Evolutionary conservation across 306 rosid species (phyloP), one percentile per base, ranked within the genome.

Genomic region (Castanea crenata): DNA sequence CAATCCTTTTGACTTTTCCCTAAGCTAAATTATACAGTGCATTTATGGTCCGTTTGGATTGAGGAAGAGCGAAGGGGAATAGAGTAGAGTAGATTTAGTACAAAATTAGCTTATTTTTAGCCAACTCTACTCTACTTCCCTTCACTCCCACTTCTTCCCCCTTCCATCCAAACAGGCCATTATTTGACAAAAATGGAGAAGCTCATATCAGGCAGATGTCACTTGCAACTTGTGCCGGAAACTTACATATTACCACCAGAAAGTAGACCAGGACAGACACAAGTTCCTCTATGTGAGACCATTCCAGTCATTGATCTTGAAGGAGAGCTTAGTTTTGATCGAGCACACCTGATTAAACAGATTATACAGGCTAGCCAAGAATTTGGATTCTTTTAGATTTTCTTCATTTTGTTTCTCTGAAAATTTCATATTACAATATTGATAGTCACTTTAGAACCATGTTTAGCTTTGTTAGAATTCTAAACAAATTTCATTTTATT

Each of bases 101-200:
- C 27, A 25, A 25, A 25, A 25, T 25, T 25, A 25, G 1, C 27
- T 25, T 25, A 25, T 25, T 25, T 25, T 25, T 1, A 25, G 27
- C 1, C 27, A 25, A 25, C 27, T 6, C 27, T 25, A 25, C 2
- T 25, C 2, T 25, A 1, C 27, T 25, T 25, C 1, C 27, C 27
- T 25, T 1, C 27, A 25, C 1, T 25, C 27, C 27, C 27, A 1
- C 27, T 25, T 0, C 27, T 25, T 25, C 1, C 27, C 27, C 27
- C 27, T 25, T 25, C 27, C 2, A 25, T 25, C 27, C 19, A 25
- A 27, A 16, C 25, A 14, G 9, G 72, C 34, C 15, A 69, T 21
- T 6, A 6, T 20, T 51, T 23, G 67, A 31, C 46, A 32, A 3
- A 54, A 65, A 77, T 77, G 76, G 85, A 82, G 82, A 82, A 82